Base-by-base conservation (phyloP, 208 protist species). In the Wallacemonas collosoma region DNA sequence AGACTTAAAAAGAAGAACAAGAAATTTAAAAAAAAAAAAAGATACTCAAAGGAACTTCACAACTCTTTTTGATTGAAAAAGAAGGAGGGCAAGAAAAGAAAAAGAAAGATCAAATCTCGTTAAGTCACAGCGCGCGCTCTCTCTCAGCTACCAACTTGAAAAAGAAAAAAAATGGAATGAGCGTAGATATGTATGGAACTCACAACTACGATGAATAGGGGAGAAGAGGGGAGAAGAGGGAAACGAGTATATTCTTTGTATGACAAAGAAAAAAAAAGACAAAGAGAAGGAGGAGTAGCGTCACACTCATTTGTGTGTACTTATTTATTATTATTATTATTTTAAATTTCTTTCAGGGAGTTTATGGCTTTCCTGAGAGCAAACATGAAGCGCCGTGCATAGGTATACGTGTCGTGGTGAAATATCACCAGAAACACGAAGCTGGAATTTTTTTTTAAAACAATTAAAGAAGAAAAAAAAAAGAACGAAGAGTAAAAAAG, bases 161-260 rank as follows among this genome's bases (percentile, higher is more conserved):
- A 47, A 66, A 40, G 56, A 68, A 68, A 67, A 69, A 73, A 73
- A 73, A 48, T 35, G 26, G 26, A 26, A 26, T 26, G 26, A 26
- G 26, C 26, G 26, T 43, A 66, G 2, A 44, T 41, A 38, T 56
- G 50, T 53, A 56, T 56, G 26, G n/a, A 62, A 40, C 56, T 62
- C 56, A 62, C 56, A 62, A 62, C 56, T 36, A 75, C 55, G 55
- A 68, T 51, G 68, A 77, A 71, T 47, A 68, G 51, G 51, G 44
- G 55, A 65, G 76, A 76, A 76, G 48, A 63, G n/a, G n/a, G 40
- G n/a, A 64, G 61, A 68, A 41, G 43, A 68, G 54, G 45, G 45
- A 48, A 72, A 61, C 54, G 26, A 26, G 26, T 50, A 6, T 12
- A 6, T 57, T 38, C 35, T 14, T 36, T 2, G 11, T 36, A 53